Base-by-base conservation (phyloP, 2,329 filamentous ascomycete genomes). In the Xylaria sp. region DNA sequence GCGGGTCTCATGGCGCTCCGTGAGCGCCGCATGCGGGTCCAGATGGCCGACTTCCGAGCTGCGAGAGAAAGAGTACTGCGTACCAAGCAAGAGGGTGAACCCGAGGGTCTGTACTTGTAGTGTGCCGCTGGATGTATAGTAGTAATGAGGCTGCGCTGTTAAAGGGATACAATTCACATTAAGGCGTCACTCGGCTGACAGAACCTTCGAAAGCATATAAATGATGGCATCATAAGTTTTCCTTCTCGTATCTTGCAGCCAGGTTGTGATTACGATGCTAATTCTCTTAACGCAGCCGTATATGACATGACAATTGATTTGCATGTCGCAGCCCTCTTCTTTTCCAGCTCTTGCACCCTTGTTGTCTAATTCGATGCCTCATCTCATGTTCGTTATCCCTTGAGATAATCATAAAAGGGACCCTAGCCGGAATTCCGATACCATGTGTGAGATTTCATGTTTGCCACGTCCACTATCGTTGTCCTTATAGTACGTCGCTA, bases 1-100 rank as follows among this genome's bases (percentile, higher is more conserved):
- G 95, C 96, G 52, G 96, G 96, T 82, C 85, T 99, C 79, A 90
- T 98, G 89, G 96, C 96, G 23, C 86, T 99, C 72, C 90, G 96
- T 75, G 96, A 99, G 85, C 89, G 96, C 73, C 91, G 96, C 79
- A 99, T 99, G 96, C 90, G 95, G 65, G 96, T 99, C 67, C 95
- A 98, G 83, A 99, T 99, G 96, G 93, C 94, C 8, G 96, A 99
- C 82, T 99, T 99, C 87, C 87, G 96, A 65, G 88, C 94, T 66
- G 96, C 96, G 28, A 89, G 95, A 76, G 96, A 99, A 84, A 91
- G 94, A 74, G 97, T 99, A 72, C 87, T 99, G 81, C 97, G 97
- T 85, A 99, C 97, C 59, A 99, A 99, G 91, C 96, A 92, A 78
- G 96, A 99, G 85, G 95, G 95, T 75, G 97, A 98, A 84, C 96